These are phyloP conservation scores for Dendrobium nobile DNA, from an alignment of 106 monocot species.

Conservation along the genomic window DNA sequence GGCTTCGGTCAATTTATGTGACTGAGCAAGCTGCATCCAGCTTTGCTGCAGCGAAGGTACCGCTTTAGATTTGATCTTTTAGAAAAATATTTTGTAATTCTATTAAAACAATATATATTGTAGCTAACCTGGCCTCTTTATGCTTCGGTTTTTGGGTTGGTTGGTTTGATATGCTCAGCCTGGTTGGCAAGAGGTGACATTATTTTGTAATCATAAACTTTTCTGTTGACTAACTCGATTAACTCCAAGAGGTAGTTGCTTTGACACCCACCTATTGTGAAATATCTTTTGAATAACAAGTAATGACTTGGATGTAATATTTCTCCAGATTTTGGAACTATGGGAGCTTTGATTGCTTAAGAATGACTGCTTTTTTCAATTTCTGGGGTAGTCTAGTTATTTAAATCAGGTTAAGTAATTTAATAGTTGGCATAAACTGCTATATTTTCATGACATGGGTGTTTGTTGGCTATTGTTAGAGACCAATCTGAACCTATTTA, in stretches of 20 bases:
- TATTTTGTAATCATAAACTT: neutral
- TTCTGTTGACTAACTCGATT: neutral
- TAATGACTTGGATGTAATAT: neutral
- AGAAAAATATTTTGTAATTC: neutral
- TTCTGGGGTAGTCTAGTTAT: neutral
- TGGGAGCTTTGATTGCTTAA: neutral
- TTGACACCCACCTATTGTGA: neutral
- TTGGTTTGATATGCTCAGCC: neutral
- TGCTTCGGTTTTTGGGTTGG: neutral
- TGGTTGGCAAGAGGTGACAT: neutral
- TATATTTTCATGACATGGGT: neutral
- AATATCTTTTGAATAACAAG: neutral
- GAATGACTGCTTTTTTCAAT: neutral
- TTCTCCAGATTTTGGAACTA: neutral
- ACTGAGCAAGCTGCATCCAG: slow-evolving; percentile 28
- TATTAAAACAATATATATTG: neutral
- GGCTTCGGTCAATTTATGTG: slow-evolving; percentile 53
- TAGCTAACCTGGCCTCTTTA: neutral
- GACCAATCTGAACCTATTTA: neutral
- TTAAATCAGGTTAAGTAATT: neutral
- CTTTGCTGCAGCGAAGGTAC: slow-evolving; percentile 41
- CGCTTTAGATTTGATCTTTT: neutral
- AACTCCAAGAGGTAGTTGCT: neutral
- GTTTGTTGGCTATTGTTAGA: neutral
- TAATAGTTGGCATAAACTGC: neutral